Base-by-base conservation (phyloP, 345 rosid genomes). In the Eutrema yunnanense region DNA sequence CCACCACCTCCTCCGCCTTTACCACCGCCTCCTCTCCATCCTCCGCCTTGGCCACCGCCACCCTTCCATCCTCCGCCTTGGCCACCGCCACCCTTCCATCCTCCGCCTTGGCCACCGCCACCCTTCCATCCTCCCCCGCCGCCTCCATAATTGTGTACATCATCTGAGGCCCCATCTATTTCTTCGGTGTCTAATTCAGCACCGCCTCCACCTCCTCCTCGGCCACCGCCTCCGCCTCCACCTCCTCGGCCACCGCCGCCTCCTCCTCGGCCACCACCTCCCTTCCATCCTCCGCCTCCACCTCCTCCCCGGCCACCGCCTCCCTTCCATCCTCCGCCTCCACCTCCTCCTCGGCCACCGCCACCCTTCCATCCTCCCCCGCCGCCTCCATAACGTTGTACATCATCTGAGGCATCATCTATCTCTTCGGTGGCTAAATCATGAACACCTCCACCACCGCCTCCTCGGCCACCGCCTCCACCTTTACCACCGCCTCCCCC, bases 291-390 rank as follows among this genome's bases (percentile, higher is more conserved):
- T 3, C 47, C 11, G 0, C 70, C 59, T 8, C 59, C 70, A 0
- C 69, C 58, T 6, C 67, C 53, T 0, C 67, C 67, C 0, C 2
- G 19, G 0, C 69, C 69, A 2, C 68, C 55, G 0, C 68, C 54
- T 9, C 69, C 68, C 0, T 8, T 16, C 40, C 61, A 22, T 16
- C 72, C 51, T n/a, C 61, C 71, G 22, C 22, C 46, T 5, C 68
- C 32, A 0, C 44, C 14, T 27, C 50, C 50, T 0, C 70, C 58
- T 12, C 0, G n/a, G 2, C 71, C 69, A 0, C 71, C 71, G 1
- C 71, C 61, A n/a, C 74, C 66, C 7, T 9, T 38, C 9, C 71
- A 8, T 16, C 73, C 69, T 41, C 61, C 40, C 4, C 46, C 46
- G 8, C 68, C 32, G 0, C 44, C 14, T 27, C 50, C 50, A 9